These are phyloP conservation scores for Heimioporus sp. DNA, from an alignment of 768 basidiomycete species.

Conservation along the genomic window DNA sequence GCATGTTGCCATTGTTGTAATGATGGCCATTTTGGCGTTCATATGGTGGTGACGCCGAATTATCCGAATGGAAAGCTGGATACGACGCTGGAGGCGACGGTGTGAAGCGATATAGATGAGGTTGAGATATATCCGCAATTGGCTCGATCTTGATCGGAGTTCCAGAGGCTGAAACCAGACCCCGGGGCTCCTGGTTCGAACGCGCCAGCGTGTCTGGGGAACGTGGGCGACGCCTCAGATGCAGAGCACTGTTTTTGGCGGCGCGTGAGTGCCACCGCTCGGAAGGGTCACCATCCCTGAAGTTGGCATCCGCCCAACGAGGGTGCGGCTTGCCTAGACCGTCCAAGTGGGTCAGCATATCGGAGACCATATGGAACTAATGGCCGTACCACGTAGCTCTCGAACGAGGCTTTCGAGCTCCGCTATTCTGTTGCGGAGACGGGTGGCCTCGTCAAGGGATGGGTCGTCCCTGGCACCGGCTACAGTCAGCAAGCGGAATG, in stretches of 20 bases:
- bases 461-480: slow-evolving; percentile 68
- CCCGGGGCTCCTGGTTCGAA: slow-evolving; percentile 36
- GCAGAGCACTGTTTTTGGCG: slow-evolving; percentile 53
- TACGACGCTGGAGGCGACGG: slow-evolving; percentile 58
- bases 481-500: background rate
- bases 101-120: slow-evolving; percentile 68
- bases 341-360: slow-evolving; percentile 5
- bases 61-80: slow-evolving; percentile 49
- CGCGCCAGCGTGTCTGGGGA: slow-evolving; percentile 35
- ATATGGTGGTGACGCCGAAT: slow-evolving; percentile 33
- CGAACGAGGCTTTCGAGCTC: slow-evolving; percentile 91
- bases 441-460: slow-evolving; percentile 81
- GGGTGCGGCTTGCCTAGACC: slow-evolving; percentile 78
- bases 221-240: slow-evolving; percentile 40
- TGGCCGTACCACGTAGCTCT: slow-evolving; percentile 69
- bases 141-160: slow-evolving; percentile 72
- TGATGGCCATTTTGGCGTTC: slow-evolving; percentile 34
- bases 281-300: slow-evolving; percentile 75
- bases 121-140: slow-evolving; percentile 42
- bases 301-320: slow-evolving; percentile 78
- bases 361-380: slow-evolving; percentile 7
- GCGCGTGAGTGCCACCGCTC: slow-evolving; percentile 88
- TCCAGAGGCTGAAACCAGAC: slow-evolving; percentile 44
- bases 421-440: slow-evolving; percentile 82
- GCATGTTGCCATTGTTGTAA: slow-evolving; percentile 30